A percentile compares a stretch with the other conserved stretches of the same genome.
Evolutionary conservation across 1,139 yeast species (phyloP).

Genomic region (Eremothecium sinecaudum): DNA sequence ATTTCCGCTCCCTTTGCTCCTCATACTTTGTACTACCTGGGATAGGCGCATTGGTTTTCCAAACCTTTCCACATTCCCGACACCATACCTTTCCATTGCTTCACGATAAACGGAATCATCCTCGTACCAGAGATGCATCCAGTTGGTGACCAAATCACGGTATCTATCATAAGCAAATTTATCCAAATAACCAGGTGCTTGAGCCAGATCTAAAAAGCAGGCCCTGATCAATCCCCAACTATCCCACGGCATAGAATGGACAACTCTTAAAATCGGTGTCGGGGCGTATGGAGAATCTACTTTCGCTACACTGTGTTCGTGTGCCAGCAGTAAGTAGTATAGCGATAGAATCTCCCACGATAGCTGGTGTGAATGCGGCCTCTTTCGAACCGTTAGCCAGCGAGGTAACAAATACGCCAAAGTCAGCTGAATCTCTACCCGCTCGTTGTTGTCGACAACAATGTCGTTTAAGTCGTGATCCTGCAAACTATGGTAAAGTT

Average conservation of each 20-base stretch:
- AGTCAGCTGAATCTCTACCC: slow-evolving; percentile 27
- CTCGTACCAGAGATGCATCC: slow-evolving; percentile 23
- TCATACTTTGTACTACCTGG: slow-evolving; percentile 2
- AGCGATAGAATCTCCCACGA: slow-evolving; percentile 26
- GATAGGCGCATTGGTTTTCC: slow-evolving; percentile 1
- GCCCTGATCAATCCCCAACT: slow-evolving; percentile 20
- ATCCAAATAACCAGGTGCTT: slow-evolving; percentile 11
- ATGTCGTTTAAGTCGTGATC: slow-evolving; percentile 19
- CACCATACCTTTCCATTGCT: slow-evolving; percentile 6
- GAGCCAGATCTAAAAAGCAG: slow-evolving; percentile 18
- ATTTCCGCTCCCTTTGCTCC: slow-evolving; percentile 1
- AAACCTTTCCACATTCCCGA: slow-evolving; percentile 2
- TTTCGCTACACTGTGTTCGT: slow-evolving; percentile 10
- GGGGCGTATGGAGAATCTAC: slow-evolving; percentile 17
- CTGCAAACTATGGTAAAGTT: slow-evolving; percentile 21
- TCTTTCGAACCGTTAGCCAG: slow-evolving; percentile 13
- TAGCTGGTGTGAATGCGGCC: slow-evolving; percentile 8
- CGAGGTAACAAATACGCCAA: slow-evolving; percentile 21
- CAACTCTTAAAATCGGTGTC: slow-evolving; percentile 18
- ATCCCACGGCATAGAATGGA: slow-evolving; percentile 25
- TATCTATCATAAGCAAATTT: slow-evolving; percentile 21
- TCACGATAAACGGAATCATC: slow-evolving; percentile 8
- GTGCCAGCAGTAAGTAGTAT: slow-evolving; percentile 21
- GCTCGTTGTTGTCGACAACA: slow-evolving; percentile 17
- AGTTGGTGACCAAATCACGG: slow-evolving; percentile 20